phyloP scores from a whole-genome alignment of 78 protist genomes.

The Planoprotostelium fungivorum region DNA sequence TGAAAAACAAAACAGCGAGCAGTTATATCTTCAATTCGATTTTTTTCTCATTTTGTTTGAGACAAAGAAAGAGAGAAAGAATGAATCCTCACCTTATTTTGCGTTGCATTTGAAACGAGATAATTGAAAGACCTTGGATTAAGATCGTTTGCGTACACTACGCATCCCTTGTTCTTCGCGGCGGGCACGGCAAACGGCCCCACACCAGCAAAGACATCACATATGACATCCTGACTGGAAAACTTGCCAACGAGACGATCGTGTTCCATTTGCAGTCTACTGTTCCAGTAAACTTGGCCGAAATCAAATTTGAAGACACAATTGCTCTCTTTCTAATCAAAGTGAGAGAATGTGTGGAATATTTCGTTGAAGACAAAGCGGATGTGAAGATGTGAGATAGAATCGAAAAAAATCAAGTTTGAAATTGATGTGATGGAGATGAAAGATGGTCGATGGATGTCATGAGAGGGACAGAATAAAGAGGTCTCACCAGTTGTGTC shows the following conservation, averaged over 20 bases:
- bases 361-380: background rate
- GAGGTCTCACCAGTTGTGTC: constrained; percentile 44
- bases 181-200: constrained; percentile 97
- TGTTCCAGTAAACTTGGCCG: constrained; percentile 94
- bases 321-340: constrained; percentile 71
- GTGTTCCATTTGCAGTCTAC: constrained; percentile 87
- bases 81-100: constrained; percentile 46
- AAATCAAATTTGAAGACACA: constrained; percentile 81
- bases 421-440: background rate
- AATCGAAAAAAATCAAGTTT: background rate
- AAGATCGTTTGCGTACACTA: constrained; percentile 93
- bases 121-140: constrained; percentile 76
- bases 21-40: no score
- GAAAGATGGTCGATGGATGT: no score
- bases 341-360: background rate
- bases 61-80: constrained; percentile 7
- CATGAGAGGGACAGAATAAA: no score
- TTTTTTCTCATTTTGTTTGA: no score
- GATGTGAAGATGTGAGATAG: background rate
- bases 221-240: constrained; percentile 33
- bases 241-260: constrained; percentile 53
- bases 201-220: constrained; percentile 92
- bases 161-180: constrained; percentile 47
- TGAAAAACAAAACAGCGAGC: no score
- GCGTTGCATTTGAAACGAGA: constrained; percentile 54